Conservation (phyloP, 2,329 filamentous ascomycete genomes). For the Penicillium sp. region DNA sequence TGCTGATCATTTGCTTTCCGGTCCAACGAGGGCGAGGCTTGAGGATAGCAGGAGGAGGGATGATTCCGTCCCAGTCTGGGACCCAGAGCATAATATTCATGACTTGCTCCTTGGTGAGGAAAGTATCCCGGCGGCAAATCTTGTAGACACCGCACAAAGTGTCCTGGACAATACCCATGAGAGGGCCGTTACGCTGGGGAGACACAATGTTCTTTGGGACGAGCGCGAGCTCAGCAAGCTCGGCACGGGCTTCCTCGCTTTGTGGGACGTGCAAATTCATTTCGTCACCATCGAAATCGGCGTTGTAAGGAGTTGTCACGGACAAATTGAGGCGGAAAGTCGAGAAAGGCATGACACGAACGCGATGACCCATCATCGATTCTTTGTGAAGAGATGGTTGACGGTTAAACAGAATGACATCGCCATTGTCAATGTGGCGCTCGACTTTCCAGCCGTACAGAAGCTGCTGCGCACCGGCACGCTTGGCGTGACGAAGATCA, state of each 20-base stretch:
- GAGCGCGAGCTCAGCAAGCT: conserved; percentile 92
- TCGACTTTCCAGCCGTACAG: conserved; percentile 99
- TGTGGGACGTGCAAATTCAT: conserved; percentile 99
- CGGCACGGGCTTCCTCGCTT: conserved; percentile 92
- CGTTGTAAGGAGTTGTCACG: conserved; percentile 98
- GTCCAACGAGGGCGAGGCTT: conserved; percentile 95
- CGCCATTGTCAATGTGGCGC: conserved; percentile 91
- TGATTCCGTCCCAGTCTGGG: conserved; percentile 93
- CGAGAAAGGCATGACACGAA: conserved; percentile 97
- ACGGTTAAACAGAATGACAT: conserved; percentile 99
- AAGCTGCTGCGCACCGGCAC: conserved; percentile 76
- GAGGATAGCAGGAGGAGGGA: conserved; percentile 89
- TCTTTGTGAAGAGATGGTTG: conserved; percentile 99
- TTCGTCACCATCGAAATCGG: conserved; percentile 99
- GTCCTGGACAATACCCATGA: conserved; percentile 99
- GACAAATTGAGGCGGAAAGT: conserved; percentile 98
- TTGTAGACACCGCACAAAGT: conserved; percentile 97
- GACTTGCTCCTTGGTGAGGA: conserved; percentile 85
- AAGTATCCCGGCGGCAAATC: conserved; percentile 88
- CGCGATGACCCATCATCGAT: conserved; percentile 99
- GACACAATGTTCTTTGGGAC: conserved; percentile 99
- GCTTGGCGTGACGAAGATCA: conserved; percentile 90
- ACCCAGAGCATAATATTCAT: conserved; percentile 99
- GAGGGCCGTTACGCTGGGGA: conserved; percentile 90
- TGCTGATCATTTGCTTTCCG: conserved; percentile 94